These are phyloP conservation scores for Thelephora ganbajun DNA, from an alignment of 768 basidiomycete species.

Conservation along the genomic window DNA sequence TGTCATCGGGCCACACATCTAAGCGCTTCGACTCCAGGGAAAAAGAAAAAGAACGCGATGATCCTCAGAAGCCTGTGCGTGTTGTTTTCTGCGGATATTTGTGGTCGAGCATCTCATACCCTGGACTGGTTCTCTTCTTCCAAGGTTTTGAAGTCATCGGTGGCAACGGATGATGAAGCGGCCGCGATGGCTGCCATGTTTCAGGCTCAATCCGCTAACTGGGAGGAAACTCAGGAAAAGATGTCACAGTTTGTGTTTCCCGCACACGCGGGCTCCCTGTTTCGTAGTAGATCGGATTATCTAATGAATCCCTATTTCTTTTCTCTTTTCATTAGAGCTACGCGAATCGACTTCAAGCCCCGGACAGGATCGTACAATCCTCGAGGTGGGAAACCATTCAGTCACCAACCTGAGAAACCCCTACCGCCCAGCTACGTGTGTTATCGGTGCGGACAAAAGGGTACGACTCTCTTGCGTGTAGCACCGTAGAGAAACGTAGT, in stretches of 20 bases:
- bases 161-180: conserved; percentile 55
- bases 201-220: conserved; percentile 83
- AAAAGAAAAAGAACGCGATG: conserved; percentile 20
- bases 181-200: conserved; percentile 99
- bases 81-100: conserved; percentile 13
- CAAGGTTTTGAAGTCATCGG: not conserved
- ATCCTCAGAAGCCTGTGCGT: conserved; percentile 16
- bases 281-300: conserved; percentile 47
- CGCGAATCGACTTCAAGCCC: conserved; percentile 48
- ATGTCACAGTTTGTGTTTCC: conserved; percentile 92
- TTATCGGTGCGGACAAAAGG: conserved; percentile 97
- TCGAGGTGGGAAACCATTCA: conserved; percentile 46
- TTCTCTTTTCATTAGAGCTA: conserved; percentile 34
- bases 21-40: conserved; percentile 86
- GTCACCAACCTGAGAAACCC: conserved; percentile 42
- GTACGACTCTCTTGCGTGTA: conserved; percentile 22
- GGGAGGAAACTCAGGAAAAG: conserved; percentile 99
- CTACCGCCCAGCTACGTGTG: conserved; percentile 94
- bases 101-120: conserved; percentile 6
- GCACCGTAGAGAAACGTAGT: conserved; percentile 1
- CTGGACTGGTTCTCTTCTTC: not conserved
- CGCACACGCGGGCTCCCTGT: conserved; percentile 39
- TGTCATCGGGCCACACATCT: conserved; percentile 45
- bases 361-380: conserved; percentile 53
- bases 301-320: conserved; percentile 56